These are phyloP conservation scores for thale cress (Arabidopsis thaliana) DNA, from an alignment of 345 rosid species.

Conservation along the genomic window TAIR10.1 NC_003070.9:1500501-1501000, in stretches of 20 bases:
- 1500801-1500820: slow-evolving; percentile 91
- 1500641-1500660: slow-evolving; percentile 97
- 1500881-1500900: slow-evolving; percentile 83
- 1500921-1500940: slow-evolving; percentile 1
- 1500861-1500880: slow-evolving; percentile 85
- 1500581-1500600: slow-evolving; percentile 46
- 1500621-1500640: slow-evolving; percentile 95
- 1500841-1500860: slow-evolving; percentile 93
- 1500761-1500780: background rate
- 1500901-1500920: slow-evolving; percentile 85
- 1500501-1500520: slow-evolving; percentile 6
- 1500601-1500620: slow-evolving; percentile 91
- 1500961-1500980: background rate
- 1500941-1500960: background rate
- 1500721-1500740: background rate
- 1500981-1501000: slow-evolving; percentile 17
- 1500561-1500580: slow-evolving; percentile 8
- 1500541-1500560: background rate
- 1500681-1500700: slow-evolving; percentile 44
- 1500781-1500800: slow-evolving; percentile 10
- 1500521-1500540: background rate
- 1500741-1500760: slow-evolving; percentile 10
- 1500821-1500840: slow-evolving; percentile 91
- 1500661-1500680: slow-evolving; percentile 91
- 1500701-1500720: slow-evolving; percentile 16